phyloP scores from a whole-genome alignment of 768 basidiomycete genomes.

The Russula foetens region DNA sequence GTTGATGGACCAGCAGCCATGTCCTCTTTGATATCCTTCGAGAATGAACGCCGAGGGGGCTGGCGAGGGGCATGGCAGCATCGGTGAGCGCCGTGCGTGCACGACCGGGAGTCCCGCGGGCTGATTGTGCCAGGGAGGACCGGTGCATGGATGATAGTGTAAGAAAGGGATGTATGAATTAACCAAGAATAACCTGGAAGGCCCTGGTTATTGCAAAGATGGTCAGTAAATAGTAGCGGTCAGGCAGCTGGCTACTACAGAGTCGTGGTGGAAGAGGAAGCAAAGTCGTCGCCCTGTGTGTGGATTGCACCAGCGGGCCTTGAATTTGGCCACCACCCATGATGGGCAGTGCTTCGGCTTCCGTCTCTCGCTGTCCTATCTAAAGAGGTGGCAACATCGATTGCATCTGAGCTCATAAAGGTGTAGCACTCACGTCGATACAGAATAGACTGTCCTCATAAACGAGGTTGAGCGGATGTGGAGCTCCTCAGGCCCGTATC shows the following conservation, averaged over 20 bases:
- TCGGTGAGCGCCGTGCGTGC: conserved; percentile 12
- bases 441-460: conserved; percentile 63
- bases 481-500: too few relatives aligned
- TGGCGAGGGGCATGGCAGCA: conserved; percentile 17
- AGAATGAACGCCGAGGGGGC: conserved; percentile 41
- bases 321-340: conserved; percentile 22
- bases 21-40: conserved; percentile 48
- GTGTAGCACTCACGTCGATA: conserved; percentile 39
- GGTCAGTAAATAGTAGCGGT: neutral
- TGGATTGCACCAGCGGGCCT: conserved; percentile 20
- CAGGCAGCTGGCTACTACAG: conserved; percentile 1
- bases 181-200: neutral
- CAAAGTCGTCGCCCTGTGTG: conserved; percentile 16
- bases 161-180: neutral
- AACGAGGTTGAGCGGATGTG: conserved; percentile 55
- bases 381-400: neutral
- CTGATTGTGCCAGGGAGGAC: conserved; percentile 15
- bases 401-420: neutral
- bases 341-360: conserved; percentile 19
- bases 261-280: conserved; percentile 18
- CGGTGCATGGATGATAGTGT: conserved; percentile 6
- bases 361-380: conserved; percentile 11
- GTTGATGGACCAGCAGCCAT: conserved; percentile 34
- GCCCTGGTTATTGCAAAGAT: neutral
- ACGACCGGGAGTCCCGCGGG: conserved; percentile 21